These are phyloP conservation scores for Pseudocercospora macadamiae DNA, from an alignment of 2,329 filamentous ascomycete genomes.

Conservation along the genomic window DNA sequence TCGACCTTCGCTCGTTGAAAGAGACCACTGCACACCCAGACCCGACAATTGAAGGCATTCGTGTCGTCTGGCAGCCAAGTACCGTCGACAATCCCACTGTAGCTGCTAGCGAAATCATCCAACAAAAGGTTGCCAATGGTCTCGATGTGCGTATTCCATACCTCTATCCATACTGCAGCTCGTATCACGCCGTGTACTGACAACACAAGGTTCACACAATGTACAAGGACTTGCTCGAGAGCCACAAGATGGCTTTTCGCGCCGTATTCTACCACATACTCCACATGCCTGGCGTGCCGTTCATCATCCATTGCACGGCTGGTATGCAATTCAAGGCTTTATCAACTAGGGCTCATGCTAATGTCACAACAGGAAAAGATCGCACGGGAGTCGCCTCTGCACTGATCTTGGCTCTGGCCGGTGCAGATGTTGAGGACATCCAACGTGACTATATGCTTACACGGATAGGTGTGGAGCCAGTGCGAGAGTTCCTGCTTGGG, in stretches of 20 bases:
- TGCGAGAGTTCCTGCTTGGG: conserved; percentile 4
- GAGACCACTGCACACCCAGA: conserved; percentile 4
- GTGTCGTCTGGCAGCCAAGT: conserved; percentile 6
- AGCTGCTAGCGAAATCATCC: not conserved
- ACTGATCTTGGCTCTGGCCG: conserved; percentile 2
- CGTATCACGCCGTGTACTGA: not conserved
- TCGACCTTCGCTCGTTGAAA: conserved; percentile 7
- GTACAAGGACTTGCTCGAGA: conserved; percentile 9
- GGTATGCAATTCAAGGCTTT: not conserved
- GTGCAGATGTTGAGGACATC: conserved; percentile 3
- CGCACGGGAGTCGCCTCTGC: not conserved
- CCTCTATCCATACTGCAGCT: not conserved
- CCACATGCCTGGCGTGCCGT: conserved; percentile 3
- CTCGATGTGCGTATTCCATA: conserved; percentile 1
- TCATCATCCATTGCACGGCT: conserved; percentile 7
- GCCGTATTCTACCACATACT: conserved; percentile 3
- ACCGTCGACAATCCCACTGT: conserved; percentile 3
- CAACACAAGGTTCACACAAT: not conserved
- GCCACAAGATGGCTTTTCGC: conserved; percentile 5
- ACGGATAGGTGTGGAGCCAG: not conserved
- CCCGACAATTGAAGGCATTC: not conserved
- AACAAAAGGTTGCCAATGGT: conserved; percentile 1
- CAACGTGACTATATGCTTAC: conserved; percentile 5
- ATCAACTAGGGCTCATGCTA: not conserved
- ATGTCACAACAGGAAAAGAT: not conserved